Evolutionary conservation across 2,329 filamentous ascomycete genomes (phyloP).

Genomic region (Truncatella angustata): DNA sequence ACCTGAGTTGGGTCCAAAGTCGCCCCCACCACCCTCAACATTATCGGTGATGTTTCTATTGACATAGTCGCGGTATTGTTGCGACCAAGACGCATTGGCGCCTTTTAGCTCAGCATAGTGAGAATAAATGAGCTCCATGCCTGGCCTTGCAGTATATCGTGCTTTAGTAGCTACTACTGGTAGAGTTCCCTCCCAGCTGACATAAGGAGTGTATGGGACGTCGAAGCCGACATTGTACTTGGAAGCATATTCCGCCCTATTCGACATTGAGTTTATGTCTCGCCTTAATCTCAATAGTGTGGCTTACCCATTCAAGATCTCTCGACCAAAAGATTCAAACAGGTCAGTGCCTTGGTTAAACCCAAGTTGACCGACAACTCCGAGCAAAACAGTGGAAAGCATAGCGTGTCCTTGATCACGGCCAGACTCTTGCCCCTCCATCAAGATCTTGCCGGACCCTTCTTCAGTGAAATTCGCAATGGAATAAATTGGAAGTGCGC

Average conservation of each 20-base stretch:
- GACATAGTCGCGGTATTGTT: slow-evolving; percentile 33
- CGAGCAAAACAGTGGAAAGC: slow-evolving; percentile 37
- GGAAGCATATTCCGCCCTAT: slow-evolving; percentile 33
- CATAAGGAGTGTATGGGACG: slow-evolving; percentile 40
- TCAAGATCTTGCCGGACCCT: slow-evolving; percentile 27
- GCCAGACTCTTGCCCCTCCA: slow-evolving; percentile 39
- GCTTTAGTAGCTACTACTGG: slow-evolving; percentile 27
- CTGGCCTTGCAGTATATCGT: slow-evolving; percentile 34
- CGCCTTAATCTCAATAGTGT: too few species aligned
- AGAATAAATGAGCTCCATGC: slow-evolving; percentile 36
- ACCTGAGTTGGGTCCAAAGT: slow-evolving; percentile 38
- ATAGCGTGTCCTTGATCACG: slow-evolving; percentile 43
- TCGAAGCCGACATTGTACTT: slow-evolving; percentile 41
- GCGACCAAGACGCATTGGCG: slow-evolving; percentile 34
- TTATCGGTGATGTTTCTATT: slow-evolving; percentile 24
- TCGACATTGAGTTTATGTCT: not conserved
- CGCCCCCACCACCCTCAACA: slow-evolving; percentile 41
- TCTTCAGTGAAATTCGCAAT: slow-evolving; percentile 24
- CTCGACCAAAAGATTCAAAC: slow-evolving; percentile 30
- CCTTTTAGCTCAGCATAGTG: slow-evolving; percentile 38
- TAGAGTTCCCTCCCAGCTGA: slow-evolving; percentile 33
- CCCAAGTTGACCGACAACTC: slow-evolving; percentile 37
- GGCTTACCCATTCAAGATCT: slow-evolving; percentile 24
- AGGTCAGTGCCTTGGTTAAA: slow-evolving; percentile 41
- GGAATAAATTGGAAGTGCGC: not conserved